These are phyloP conservation scores for Trichosporon asahii DNA, from an alignment of 1,284 basidiomycete species.

Conservation along the genomic window DNA sequence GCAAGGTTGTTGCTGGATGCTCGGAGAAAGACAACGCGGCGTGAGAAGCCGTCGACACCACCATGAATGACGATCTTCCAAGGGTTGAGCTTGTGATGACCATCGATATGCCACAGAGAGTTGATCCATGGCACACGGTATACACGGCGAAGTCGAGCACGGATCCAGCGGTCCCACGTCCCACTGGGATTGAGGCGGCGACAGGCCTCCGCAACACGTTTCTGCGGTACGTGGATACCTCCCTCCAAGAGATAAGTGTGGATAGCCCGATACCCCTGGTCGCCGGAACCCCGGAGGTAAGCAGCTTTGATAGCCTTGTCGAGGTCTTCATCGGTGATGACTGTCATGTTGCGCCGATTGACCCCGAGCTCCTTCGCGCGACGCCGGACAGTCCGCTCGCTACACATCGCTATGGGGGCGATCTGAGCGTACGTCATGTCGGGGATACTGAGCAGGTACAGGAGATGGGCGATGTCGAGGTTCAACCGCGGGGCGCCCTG, in stretches of 20 bases:
- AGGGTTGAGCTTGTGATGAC: slow-evolving; percentile 35
- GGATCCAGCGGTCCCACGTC: not conserved
- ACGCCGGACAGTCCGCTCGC: not conserved
- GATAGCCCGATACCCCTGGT: not conserved
- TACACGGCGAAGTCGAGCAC: not conserved
- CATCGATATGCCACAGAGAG: slow-evolving; percentile 44
- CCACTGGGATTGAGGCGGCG: not conserved
- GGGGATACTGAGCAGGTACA: not conserved
- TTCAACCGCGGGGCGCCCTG: not conserved
- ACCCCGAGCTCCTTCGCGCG: not conserved
- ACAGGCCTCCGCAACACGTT: not conserved
- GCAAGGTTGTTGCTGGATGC: slow-evolving; percentile 53
- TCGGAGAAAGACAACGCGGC: slow-evolving; percentile 48
- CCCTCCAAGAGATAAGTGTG: not conserved
- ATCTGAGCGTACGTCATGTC: not conserved
- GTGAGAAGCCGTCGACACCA: slow-evolving; percentile 53
- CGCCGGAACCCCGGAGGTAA: not conserved
- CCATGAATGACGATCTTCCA: slow-evolving; percentile 60
- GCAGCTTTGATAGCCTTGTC: not conserved
- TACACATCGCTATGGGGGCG: not conserved
- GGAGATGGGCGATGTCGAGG: not conserved
- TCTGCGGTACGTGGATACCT: not conserved
- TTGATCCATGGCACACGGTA: slow-evolving; percentile 18
- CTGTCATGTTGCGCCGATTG: too few species aligned
- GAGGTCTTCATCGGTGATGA: not conserved